These are phyloP conservation scores for slime mould (Dictyostelium discoideum) DNA, from an alignment of 78 protist genomes.

Conservation along the genomic window dicty_2.7 NC_007091.3:708501-709000, in stretches of 20 bases:
- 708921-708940: not conserved
- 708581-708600: conserved; percentile 3
- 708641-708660: conserved; percentile 98
- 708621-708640: conserved; percentile 98
- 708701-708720: not conserved
- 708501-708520: conserved; percentile 92
- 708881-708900: not conserved
- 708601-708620: conserved; percentile 96
- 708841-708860: not conserved
- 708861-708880: not conserved
- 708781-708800: not conserved
- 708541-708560: conserved; percentile 76
- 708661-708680: conserved; percentile 96
- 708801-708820: not conserved
- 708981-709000: too few species aligned
- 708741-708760: not conserved
- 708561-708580: conserved; percentile 24
- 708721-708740: not conserved
- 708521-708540: conserved; percentile 92
- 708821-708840: conserved; percentile 24
- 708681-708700: conserved; percentile 69
- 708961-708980: not conserved
- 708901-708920: not conserved
- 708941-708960: not conserved
- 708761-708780: not conserved